Conservation (phyloP, 495 filamentous ascomycete species). For the Cercophora sp. region DNA sequence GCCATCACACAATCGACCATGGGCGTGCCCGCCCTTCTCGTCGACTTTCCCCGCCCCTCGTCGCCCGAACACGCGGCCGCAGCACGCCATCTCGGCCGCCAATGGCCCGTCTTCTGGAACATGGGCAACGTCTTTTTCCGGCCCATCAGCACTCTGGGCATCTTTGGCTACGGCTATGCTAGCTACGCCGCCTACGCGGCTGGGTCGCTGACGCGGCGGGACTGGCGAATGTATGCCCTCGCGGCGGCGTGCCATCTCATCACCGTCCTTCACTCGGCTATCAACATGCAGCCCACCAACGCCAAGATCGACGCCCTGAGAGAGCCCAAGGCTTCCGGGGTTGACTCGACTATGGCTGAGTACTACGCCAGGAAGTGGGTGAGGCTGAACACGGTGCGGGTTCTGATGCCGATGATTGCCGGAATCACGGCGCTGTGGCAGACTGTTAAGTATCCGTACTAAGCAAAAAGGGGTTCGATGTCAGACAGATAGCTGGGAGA, state of each 20-base stretch:
- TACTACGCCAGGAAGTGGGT: conserved; percentile 36
- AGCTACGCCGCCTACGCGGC: not conserved
- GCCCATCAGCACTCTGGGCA: conserved; percentile 44
- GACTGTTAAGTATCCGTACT: conserved; percentile 15
- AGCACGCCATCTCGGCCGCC: conserved; percentile 38
- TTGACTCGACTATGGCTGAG: conserved; percentile 33
- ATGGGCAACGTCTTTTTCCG: conserved; percentile 48
- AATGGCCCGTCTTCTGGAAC: conserved; percentile 47
- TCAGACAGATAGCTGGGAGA: no score
- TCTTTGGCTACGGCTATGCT: conserved; percentile 42
- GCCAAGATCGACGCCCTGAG: conserved; percentile 39
- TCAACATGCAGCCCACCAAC: conserved; percentile 51
- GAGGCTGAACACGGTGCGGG: conserved; percentile 31
- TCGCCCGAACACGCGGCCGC: conserved; percentile 35
- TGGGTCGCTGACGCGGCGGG: conserved; percentile 13
- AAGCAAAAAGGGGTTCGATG: not conserved
- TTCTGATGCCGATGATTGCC: conserved; percentile 40
- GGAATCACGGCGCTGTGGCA: conserved; percentile 37
- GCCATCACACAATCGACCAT: conserved; percentile 51
- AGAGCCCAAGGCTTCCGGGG: conserved; percentile 23
- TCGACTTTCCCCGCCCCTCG: conserved; percentile 42
- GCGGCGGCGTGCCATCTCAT: conserved; percentile 39
- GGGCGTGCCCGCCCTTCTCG: conserved; percentile 44
- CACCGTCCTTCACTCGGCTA: conserved; percentile 42
- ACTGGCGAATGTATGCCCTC: conserved; percentile 40